Evolutionary conservation across 73 alveolate species (phyloP).

Genomic region (Stentor roeselii): DNA sequence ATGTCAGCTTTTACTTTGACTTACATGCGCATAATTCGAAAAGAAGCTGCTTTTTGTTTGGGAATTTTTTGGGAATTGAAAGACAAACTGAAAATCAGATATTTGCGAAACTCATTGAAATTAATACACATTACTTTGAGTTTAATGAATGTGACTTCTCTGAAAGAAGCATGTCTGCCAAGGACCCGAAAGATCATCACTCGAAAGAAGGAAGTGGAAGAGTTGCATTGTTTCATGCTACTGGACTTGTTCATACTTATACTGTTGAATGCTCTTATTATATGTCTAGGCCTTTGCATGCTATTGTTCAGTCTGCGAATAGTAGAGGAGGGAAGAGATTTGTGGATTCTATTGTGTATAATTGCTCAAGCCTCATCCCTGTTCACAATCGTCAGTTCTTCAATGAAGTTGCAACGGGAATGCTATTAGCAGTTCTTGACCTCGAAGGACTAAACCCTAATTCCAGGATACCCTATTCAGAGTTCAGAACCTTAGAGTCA

Average conservation of each 20-base stretch:
- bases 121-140: conserved; percentile 54
- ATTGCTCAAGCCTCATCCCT: background rate
- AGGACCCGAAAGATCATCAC: conserved; percentile 48
- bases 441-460: conserved; percentile 12
- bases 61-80: conserved; percentile 37
- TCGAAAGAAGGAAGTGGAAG: conserved; percentile 70
- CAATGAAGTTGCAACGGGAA: conserved; percentile 28
- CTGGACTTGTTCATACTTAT: conserved; percentile 58
- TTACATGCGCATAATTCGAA: conserved; percentile 66
- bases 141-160: conserved; percentile 51
- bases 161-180: conserved; percentile 55
- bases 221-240: conserved; percentile 60
- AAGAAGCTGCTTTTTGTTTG: conserved; percentile 65
- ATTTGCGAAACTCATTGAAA: conserved; percentile 54
- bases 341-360: background rate
- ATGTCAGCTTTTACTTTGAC: conserved; percentile 49
- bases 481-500: conserved; percentile 20
- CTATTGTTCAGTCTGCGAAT: background rate
- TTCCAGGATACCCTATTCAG: conserved; percentile 25
- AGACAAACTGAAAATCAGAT: conserved; percentile 67
- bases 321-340: conserved; percentile 7
- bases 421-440: conserved; percentile 19
- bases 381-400: conserved; percentile 17
- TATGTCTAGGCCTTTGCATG: conserved; percentile 15
- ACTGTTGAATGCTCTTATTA: conserved; percentile 67